These are phyloP conservation scores for Litsea cubeba DNA, from an alignment of 164 flowering plant species.

Conservation along the genomic window DNA sequence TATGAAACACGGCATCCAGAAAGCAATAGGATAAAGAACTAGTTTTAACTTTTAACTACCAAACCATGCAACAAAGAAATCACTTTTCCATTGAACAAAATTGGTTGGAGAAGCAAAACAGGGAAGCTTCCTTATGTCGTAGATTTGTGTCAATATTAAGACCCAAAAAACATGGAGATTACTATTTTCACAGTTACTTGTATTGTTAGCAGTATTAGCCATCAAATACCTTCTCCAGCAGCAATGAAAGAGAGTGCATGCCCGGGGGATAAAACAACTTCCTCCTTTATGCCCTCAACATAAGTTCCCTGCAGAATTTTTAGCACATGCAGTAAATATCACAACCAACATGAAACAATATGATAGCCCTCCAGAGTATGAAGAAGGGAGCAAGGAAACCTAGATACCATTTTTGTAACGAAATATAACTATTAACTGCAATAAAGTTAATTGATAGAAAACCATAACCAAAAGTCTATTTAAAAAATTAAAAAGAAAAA, in stretches of 20 bases:
- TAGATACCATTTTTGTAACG: no score
- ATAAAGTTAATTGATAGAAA: no score
- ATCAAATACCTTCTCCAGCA: slow-evolving; percentile 86
- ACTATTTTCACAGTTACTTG: background rate
- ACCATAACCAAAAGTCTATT: no score
- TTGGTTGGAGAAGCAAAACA: background rate
- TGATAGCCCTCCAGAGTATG: background rate
- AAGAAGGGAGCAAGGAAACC: background rate
- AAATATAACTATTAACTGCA: no score
- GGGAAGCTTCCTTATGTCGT: no score
- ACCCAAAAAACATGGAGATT: background rate
- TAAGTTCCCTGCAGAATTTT: slow-evolving; percentile 74
- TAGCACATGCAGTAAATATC: background rate
- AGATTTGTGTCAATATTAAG: background rate
- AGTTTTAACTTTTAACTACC: background rate
- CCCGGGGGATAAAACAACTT: slow-evolving; percentile 98
- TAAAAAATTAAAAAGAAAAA: no score
- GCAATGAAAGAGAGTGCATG: slow-evolving; percentile 99
- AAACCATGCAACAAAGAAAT: background rate
- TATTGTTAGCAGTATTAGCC: background rate
- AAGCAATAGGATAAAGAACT: background rate
- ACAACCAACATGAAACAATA: background rate
- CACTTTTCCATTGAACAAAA: background rate
- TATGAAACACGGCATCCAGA: background rate
- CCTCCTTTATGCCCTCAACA: slow-evolving; percentile 99